Evolutionary conservation across 768 basidiomycete genomes (phyloP).

Genomic region (Cystobasidium ongulense): DNA sequence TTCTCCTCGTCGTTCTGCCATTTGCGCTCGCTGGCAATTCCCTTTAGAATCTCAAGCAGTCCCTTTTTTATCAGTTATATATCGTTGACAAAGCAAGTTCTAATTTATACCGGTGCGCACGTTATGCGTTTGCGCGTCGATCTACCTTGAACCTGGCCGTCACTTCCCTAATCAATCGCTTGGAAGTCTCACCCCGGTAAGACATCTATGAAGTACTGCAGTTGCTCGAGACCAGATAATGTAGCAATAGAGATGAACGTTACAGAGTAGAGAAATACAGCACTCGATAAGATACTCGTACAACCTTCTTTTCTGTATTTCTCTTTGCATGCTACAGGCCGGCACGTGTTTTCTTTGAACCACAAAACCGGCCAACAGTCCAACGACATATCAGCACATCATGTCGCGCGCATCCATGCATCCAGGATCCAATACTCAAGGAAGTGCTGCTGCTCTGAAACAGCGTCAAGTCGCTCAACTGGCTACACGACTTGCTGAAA

Average conservation of each 20-base stretch:
- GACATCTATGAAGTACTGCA: not conserved
- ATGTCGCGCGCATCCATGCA: constrained; percentile 1
- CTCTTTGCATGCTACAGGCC: too few relatives aligned
- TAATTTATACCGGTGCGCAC: too few relatives aligned
- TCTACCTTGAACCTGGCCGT: too few relatives aligned
- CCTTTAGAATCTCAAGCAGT: too few relatives aligned
- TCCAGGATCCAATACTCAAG: not conserved
- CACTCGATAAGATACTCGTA: too few relatives aligned
- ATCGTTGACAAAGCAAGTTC: too few relatives aligned
- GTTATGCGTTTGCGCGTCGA: too few relatives aligned
- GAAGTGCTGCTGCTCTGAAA: constrained; percentile 3
- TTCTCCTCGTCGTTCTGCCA: too few relatives aligned
- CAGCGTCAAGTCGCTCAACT: constrained; percentile 21
- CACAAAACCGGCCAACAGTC: not conserved
- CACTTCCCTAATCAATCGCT: not conserved
- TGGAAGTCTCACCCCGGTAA: not conserved
- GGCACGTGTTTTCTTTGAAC: not conserved
- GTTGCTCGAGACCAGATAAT: not conserved
- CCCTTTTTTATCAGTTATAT: too few relatives aligned
- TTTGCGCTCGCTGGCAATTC: too few relatives aligned
- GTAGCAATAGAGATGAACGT: not conserved
- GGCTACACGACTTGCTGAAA: constrained; percentile 2
- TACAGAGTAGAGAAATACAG: too few relatives aligned
- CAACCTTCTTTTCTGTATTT: too few relatives aligned
- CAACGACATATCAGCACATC: not conserved